A percentile compares a stretch with the other conserved stretches of the same genome.
These are phyloP conservation scores for Syzygium aromaticum DNA, from an alignment of 345 rosid genomes.

Conservation along the genomic window DNA sequence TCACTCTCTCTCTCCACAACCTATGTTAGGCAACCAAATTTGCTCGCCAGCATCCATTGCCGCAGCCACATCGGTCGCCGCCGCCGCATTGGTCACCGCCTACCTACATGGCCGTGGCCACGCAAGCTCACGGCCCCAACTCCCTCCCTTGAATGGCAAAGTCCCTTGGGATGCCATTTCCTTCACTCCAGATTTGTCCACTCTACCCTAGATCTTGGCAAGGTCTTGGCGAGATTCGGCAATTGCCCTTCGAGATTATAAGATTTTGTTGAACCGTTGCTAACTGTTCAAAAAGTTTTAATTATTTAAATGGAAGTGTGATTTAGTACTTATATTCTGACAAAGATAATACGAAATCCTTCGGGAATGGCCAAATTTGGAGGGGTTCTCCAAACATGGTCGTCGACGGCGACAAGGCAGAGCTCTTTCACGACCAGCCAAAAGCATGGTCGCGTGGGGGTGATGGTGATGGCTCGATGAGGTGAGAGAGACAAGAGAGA, in stretches of 20 bases:
- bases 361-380: background rate
- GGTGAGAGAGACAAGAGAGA: background rate
- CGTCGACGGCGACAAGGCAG: background rate
- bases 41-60: background rate
- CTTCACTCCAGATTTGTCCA: background rate
- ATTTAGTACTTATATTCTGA: background rate
- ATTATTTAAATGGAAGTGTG: rapidly evolving
- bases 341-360: background rate
- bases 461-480: background rate
- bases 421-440: background rate
- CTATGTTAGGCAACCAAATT: background rate
- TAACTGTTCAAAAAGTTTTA: background rate
- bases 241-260: background rate
- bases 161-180: background rate
- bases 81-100: background rate
- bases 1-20: background rate
- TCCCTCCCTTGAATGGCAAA: background rate
- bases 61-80: background rate
- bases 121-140: background rate
- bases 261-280: background rate
- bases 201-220: background rate
- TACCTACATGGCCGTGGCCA: background rate
- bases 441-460: too few relatives aligned
- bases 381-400: background rate
- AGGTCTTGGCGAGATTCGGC: rapidly evolving